Conservation (phyloP, 2,329 filamentous ascomycete genomes). For the Volutella citrinella region DNA sequence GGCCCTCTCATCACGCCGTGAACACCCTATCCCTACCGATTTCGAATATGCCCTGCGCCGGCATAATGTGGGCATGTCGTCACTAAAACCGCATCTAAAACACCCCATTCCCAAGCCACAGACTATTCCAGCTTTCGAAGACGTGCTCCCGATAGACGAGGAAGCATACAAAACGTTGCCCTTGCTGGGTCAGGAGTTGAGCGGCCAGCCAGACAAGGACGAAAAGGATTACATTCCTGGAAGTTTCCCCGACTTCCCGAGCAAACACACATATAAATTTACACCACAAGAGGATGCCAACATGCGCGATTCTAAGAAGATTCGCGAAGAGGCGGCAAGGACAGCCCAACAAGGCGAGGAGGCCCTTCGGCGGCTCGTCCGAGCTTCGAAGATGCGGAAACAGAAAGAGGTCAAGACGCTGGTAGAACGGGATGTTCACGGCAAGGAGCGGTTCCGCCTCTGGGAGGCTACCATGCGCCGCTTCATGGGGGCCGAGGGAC, state of each 20-base stretch:
- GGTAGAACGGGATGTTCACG: slow-evolving; percentile 50
- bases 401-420: slow-evolving; percentile 61
- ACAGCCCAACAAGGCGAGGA: slow-evolving; percentile 62
- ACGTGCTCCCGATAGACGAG: slow-evolving; percentile 36
- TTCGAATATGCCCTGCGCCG: slow-evolving; percentile 52
- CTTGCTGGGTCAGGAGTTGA: slow-evolving; percentile 52
- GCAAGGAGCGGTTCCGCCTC: slow-evolving; percentile 53
- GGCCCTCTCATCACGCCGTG: slow-evolving; percentile 48
- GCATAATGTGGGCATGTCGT: slow-evolving; percentile 49
- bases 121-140: slow-evolving; percentile 36
- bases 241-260: slow-evolving; percentile 60
- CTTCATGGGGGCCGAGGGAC: slow-evolving; percentile 39
- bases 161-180: slow-evolving; percentile 41
- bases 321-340: slow-evolving; percentile 56
- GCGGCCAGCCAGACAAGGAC: slow-evolving; percentile 56
- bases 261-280: slow-evolving; percentile 61
- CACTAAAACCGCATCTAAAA: slow-evolving; percentile 54
- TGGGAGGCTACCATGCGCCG: slow-evolving; percentile 62
- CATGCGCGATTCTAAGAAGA: slow-evolving; percentile 51
- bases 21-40: slow-evolving; percentile 53
- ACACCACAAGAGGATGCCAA: slow-evolving; percentile 51
- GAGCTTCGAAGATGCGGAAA: slow-evolving; percentile 61
- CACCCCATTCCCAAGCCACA: slow-evolving; percentile 45
- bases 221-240: slow-evolving; percentile 54
- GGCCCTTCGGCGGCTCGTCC: slow-evolving; percentile 56